phyloP scores from a whole-genome alignment of 345 rosid genomes.

The Populus pruinosa region DNA sequence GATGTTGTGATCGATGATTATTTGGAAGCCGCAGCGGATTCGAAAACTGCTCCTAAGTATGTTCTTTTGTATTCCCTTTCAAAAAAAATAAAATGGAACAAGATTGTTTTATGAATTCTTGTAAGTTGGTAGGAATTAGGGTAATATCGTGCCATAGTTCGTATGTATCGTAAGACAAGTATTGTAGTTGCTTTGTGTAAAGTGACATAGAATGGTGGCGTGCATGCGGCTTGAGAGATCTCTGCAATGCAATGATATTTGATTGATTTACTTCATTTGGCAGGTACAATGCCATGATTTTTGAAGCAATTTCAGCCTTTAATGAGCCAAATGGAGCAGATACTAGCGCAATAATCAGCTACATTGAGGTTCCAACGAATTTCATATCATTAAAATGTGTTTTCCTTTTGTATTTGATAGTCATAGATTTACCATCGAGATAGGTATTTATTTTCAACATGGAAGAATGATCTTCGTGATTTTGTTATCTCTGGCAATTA shows the following conservation, averaged over 20 bases:
- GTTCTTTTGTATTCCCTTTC: background rate
- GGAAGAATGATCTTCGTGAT: background rate
- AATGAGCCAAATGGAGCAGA: slow-evolving; percentile 66
- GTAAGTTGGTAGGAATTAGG: background rate
- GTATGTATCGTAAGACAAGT: background rate
- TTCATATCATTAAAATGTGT: background rate
- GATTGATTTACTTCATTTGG: slow-evolving; percentile 8
- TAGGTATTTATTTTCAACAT: background rate
- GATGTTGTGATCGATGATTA: slow-evolving; percentile 29
- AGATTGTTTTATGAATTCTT: background rate
- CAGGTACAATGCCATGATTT: slow-evolving; percentile 67
- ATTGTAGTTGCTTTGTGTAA: background rate
- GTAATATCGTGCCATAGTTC: background rate
- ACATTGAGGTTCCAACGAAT: slow-evolving; percentile 52
- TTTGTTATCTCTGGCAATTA: background rate
- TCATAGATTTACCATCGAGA: background rate
- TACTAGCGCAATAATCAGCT: slow-evolving; percentile 51
- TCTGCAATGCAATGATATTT: background rate
- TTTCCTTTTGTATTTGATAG: background rate
- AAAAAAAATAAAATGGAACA: background rate
- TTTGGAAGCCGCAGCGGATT: slow-evolving; percentile 15
- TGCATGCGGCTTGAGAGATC: background rate
- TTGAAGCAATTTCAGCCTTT: slow-evolving; percentile 67
- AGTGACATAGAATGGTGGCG: background rate
- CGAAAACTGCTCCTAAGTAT: slow-evolving; percentile 45